Conservation (phyloP, 768 basidiomycete species). For the Naganishia friedmannii region DNA sequence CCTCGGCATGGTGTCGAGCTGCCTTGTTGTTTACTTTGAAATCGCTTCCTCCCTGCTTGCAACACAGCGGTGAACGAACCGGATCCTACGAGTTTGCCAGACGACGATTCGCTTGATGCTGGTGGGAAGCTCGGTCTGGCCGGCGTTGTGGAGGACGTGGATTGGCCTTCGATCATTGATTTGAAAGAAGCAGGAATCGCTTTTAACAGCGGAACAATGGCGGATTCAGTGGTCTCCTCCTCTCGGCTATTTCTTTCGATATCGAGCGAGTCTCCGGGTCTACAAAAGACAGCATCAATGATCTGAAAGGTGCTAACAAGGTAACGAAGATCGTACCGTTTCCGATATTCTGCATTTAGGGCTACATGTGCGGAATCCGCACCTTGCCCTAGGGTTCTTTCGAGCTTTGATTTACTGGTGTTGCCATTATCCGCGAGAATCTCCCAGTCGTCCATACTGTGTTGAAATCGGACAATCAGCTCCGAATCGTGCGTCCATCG, state of each 20-base stretch:
- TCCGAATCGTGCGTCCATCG: not conserved
- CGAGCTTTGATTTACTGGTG: constrained; percentile 10
- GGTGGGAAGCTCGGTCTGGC: not conserved
- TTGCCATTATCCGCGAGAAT: not conserved
- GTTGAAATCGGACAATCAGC: not conserved
- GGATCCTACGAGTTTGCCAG: not conserved
- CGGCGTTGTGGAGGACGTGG: not conserved
- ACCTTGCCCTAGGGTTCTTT: constrained; percentile 3
- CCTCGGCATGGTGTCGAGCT: not conserved
- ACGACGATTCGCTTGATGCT: not conserved
- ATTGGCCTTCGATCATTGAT: not conserved
- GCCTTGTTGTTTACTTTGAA: not conserved
- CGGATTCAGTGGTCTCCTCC: not conserved
- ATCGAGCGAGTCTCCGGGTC: not conserved
- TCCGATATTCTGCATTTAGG: constrained; percentile 7
- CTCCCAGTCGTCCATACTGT: constrained; percentile 5
- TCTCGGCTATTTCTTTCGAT: not conserved
- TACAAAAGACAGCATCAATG: not conserved
- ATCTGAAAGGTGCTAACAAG: not conserved
- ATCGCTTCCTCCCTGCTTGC: not conserved
- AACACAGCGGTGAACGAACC: constrained; percentile 8
- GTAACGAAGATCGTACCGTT: constrained; percentile 15
- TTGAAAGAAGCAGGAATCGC: not conserved
- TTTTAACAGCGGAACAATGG: not conserved
- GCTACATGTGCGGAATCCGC: constrained; percentile 15